Conservation (phyloP, 768 basidiomycete genomes). For the Termitomyces sp. region DNA sequence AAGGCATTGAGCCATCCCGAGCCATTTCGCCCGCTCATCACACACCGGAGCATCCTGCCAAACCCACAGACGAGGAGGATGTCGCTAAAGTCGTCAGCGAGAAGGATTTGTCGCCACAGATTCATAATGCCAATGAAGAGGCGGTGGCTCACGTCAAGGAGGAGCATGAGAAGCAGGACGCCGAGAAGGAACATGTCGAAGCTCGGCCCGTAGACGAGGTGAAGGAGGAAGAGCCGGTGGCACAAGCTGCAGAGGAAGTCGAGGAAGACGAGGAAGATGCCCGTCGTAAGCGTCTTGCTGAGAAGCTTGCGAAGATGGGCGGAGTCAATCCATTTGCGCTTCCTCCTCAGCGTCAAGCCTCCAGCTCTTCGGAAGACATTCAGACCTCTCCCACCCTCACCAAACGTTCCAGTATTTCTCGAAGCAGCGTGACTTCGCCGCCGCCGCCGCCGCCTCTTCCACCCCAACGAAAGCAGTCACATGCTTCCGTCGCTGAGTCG, state of each 20-base stretch:
- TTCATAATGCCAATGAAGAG: neutral
- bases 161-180: neutral
- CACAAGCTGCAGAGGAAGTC: slow-evolving; percentile 20
- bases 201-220: neutral
- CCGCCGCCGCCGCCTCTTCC: slow-evolving; percentile 5
- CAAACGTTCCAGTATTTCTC: slow-evolving; percentile 10
- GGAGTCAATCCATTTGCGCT: slow-evolving; percentile 55
- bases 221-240: slow-evolving; percentile 1
- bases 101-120: neutral
- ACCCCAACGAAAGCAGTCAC: slow-evolving; percentile 5
- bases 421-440: slow-evolving; percentile 4
- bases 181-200: neutral
- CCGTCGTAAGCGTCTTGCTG: slow-evolving; percentile 56
- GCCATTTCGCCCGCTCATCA: neutral
- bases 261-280: slow-evolving; percentile 53
- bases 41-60: neutral
- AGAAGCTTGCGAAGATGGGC: slow-evolving; percentile 63
- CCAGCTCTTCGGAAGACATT: slow-evolving; percentile 12
- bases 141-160: neutral
- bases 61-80: neutral
- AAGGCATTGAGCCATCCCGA: neutral
- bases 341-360: slow-evolving; percentile 19
- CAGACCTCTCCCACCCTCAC: slow-evolving; percentile 5
- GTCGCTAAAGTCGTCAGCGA: neutral
- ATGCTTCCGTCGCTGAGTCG: neutral